phyloP scores from a whole-genome alignment of 768 basidiomycete genomes.

The Amanita phalloides region DNA sequence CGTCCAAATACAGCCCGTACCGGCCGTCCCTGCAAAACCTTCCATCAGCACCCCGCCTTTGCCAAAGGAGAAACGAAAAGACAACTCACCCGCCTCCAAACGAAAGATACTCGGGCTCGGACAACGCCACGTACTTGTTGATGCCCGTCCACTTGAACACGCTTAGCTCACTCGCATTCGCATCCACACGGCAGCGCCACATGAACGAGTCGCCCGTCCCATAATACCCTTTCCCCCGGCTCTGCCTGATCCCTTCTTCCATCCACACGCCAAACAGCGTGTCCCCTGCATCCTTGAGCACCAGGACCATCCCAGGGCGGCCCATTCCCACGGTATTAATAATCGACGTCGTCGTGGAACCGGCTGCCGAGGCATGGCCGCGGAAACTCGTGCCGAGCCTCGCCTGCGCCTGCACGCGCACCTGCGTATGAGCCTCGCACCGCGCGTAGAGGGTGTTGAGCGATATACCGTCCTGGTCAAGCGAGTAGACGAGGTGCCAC shows the following conservation, averaged over 20 bases:
- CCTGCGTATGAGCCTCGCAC: slow-evolving; percentile 33
- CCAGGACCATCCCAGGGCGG: slow-evolving; percentile 29
- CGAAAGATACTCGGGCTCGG: slow-evolving; percentile 70
- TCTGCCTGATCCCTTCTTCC: slow-evolving; percentile 56
- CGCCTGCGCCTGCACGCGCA: slow-evolving; percentile 17
- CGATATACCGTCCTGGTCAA: slow-evolving; percentile 94
- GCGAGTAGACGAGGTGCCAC: slow-evolving; percentile 80
- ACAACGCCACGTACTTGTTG: slow-evolving; percentile 86
- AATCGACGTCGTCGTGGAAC: no score
- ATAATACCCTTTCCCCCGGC: slow-evolving; percentile 60
- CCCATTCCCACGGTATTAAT: not conserved
- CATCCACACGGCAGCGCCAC: slow-evolving; percentile 46
- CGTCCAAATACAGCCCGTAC: slow-evolving; percentile 85
- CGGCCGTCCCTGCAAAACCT: slow-evolving; percentile 55
- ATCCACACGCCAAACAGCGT: slow-evolving; percentile 76
- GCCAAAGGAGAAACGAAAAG: not conserved
- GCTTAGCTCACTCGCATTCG: slow-evolving; percentile 23
- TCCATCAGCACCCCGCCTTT: not conserved
- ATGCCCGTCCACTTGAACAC: slow-evolving; percentile 79
- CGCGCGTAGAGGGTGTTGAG: slow-evolving; percentile 76
- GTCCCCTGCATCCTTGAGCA: slow-evolving; percentile 53
- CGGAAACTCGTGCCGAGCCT: slow-evolving; percentile 21
- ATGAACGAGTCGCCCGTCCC: slow-evolving; percentile 89
- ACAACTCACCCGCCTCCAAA: slow-evolving; percentile 83
- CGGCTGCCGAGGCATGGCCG: no score